Evolutionary conservation across 2,329 filamentous ascomycete species (phyloP), one percentile per base, ranked within the genome.

Genomic region (Claviceps fusiformis): DNA sequence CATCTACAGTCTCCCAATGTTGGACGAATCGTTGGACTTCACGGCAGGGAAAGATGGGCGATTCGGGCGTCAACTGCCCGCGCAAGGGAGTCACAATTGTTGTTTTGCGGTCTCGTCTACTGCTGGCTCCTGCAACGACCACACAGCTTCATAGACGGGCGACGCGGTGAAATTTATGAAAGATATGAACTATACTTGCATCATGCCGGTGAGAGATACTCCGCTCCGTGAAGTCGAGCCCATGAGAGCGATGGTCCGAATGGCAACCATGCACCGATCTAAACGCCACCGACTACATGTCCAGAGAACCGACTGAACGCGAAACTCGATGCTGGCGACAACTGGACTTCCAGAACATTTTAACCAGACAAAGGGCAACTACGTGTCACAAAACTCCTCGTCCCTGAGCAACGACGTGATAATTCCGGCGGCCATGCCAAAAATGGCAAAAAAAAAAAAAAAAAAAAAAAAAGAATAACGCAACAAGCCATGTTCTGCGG

Each of bases 311-410:
- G 7, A 67, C 88, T 88, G 7, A 87, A 87, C 3, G 88, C 92
- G 73, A 93, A 93, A 71, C 79, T 93, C 10, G 88, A 93, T 67
- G 87, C 87, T 41, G 88, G 88, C 60, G 88, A 92, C 73, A 92
- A 91, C 71, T 75, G 93, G 55, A 93, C 24, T 93, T 58, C 73
- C 93, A 43, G 88, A 92, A 66, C 84, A 86, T 55, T 75, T 93
- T 41, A 82, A 79, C 62, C 70, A 75, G 53, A 67, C 73, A 49
- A 80, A 75, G 59, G 74, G 74, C 41, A 73, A 83, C 58, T 75
- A 74, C 52, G 67, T 85, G 52, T 76, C 78, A 2, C 80, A 84
- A 46, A 77, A 82, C 55, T 86, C 82, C 4, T 82, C 83, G 17
- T 78, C 80, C 24, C 76, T 83, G 62, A 85, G 81, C 70, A 84